Base-by-base conservation (phyloP, 1,284 basidiomycete species). In the Papiliotrema terrestris region DNA sequence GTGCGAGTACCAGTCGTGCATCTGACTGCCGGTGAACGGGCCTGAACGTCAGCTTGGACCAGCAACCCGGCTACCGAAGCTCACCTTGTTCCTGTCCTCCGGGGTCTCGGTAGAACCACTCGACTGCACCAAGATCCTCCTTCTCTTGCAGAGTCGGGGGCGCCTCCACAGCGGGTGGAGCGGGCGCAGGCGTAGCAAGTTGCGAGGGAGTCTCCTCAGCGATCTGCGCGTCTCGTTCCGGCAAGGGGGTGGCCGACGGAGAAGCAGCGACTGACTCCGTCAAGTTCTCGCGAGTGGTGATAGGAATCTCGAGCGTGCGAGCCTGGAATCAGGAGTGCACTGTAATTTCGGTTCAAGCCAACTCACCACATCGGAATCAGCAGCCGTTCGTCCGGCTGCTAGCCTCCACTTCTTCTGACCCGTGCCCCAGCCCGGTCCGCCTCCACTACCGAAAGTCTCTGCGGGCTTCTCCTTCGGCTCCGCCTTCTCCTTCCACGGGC, bases 1-100 rank as follows among this genome's bases (percentile, higher is more conserved):
- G 69, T 88, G 89, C 53, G 90, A 85, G 73, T 86, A 89, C 95
- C 95, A 98, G 65, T 91, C 90, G 78, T 98, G 93, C 95, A 98
- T 98, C 57, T 89, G 74, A 59, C 87, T 84, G 25, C 89, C 91
- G 42, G 83, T 82, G 81, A 98, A 98, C 2, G 95, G 95, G 50
- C 92, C 91, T 92, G 59, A 2, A 58, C 54, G 29, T 60, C 46
- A 60, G 57, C 49, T 25, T 62, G 59, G 13, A 25, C 39, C 8
- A 19, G 37, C 11, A 23, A 51, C 15, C 35, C 13, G 3, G 14
- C 35, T 35, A 4, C 14, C 13, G 38, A n/a, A n/a, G 41, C 78
- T 63, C 63, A 85, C 92, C 93, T 83, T 97, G 93, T 46, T 94
- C 80, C 61, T 88, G 84, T 32, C 92, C 91, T 59, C 86, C 84